Conservation (phyloP, 2,329 filamentous ascomycete genomes). For the Fusarium vanettenii region DNA sequence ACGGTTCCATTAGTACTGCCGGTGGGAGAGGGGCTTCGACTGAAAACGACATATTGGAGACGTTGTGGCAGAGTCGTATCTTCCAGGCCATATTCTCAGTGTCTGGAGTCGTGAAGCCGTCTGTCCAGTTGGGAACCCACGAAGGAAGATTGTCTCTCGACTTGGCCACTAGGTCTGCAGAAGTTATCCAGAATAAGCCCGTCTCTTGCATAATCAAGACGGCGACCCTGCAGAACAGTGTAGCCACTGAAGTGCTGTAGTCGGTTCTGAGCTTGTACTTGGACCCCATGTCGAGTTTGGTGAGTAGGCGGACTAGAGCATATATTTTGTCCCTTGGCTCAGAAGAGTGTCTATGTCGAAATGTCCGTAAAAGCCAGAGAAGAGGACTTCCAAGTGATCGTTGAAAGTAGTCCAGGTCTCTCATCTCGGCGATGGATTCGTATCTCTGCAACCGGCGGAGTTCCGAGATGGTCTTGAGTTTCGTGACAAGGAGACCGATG, state of each 20-base stretch:
- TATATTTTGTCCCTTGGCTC: conserved; percentile 36
- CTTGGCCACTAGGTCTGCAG: conserved; percentile 26
- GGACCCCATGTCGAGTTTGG: conserved; percentile 6
- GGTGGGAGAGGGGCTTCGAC: background rate
- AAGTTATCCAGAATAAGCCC: conserved; percentile 36
- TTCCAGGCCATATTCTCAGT: conserved; percentile 17
- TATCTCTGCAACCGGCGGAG: conserved; percentile 21
- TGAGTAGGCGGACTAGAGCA: conserved; percentile 22
- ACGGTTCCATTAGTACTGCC: background rate
- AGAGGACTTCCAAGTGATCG: conserved; percentile 30
- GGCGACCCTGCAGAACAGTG: conserved; percentile 20
- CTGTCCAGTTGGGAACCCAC: conserved; percentile 38
- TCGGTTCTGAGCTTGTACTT: conserved; percentile 1
- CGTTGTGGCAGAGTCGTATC: conserved; percentile 36
- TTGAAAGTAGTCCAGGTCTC: conserved; percentile 20
- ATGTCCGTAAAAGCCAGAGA: conserved; percentile 33
- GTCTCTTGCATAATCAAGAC: conserved; percentile 30
- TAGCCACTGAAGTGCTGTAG: conserved; percentile 15
- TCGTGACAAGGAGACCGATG: conserved; percentile 17
- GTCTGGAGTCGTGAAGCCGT: conserved; percentile 19
- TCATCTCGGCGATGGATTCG: conserved; percentile 7
- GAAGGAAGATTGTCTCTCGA: conserved; percentile 33
- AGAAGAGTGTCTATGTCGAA: conserved; percentile 24
- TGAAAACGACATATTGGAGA: conserved; percentile 6
- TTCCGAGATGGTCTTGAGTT: conserved; percentile 20